Evolutionary conservation across 495 filamentous ascomycete genomes (phyloP).

Genomic region (Aspergillus affinis): DNA sequence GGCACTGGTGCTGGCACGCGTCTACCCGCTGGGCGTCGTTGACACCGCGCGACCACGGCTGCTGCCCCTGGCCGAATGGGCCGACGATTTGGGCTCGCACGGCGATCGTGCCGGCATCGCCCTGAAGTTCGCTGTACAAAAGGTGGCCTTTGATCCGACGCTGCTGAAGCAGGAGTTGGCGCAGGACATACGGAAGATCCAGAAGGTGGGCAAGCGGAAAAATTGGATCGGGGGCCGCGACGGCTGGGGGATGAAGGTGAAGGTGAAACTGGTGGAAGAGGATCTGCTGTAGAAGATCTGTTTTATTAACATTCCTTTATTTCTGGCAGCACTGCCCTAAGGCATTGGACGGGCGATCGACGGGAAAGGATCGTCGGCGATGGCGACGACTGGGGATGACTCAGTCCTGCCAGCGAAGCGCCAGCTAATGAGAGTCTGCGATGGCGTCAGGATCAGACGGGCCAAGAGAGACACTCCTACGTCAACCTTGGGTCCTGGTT

Average conservation of each 20-base stretch:
- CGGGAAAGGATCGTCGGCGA: neutral
- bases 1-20: slow-evolving; percentile 25
- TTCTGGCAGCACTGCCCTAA: neutral
- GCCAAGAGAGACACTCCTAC: neutral
- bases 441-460: neutral
- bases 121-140: slow-evolving; percentile 29
- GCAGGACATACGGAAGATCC: slow-evolving; percentile 25
- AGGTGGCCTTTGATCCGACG: slow-evolving; percentile 28
- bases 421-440: neutral
- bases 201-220: slow-evolving; percentile 37
- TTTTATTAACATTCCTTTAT: neutral
- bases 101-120: slow-evolving; percentile 27
- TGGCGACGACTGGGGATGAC: neutral
- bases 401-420: neutral
- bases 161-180: slow-evolving; percentile 30
- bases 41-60: slow-evolving; percentile 31
- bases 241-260: slow-evolving; percentile 34
- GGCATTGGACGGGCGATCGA: neutral
- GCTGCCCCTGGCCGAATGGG: slow-evolving; percentile 27
- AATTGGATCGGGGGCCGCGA: slow-evolving; percentile 34
- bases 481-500: neutral
- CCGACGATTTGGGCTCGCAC: slow-evolving; percentile 26
- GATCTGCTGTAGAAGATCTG: slow-evolving; percentile 4
- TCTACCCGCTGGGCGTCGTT: slow-evolving; percentile 31
- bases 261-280: slow-evolving; percentile 24